Evolutionary conservation across 768 basidiomycete species (phyloP), one percentile per base, ranked within the genome.

Genomic region (Sporobolomyces roseus): DNA sequence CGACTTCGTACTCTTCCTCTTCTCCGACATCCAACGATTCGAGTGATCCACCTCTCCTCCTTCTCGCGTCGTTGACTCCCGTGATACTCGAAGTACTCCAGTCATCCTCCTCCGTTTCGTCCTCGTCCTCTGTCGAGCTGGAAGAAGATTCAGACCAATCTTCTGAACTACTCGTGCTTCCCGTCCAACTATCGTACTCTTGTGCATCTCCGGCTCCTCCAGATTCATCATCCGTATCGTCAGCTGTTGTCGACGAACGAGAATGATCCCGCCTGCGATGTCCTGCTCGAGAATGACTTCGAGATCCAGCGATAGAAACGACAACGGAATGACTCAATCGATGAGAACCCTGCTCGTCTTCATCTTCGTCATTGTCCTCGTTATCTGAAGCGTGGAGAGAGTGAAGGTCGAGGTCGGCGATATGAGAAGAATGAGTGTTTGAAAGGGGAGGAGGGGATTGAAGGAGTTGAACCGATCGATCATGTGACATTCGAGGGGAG

Each of bases 1-100:
- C 75, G n/a, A 76, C 66, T 52, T 75, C 71, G 64, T 75, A 75
- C 52, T 76, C 74, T 49, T 73, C 60, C 30, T 67, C 64, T 3
- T 68, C 56, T 17, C 27, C 54, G 16, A 43, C 52, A 4, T 46
- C 45, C 45, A 55, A 21, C 33, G 54, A 36, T n/a, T 55, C 46
- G 29, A 55, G 48, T 3, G 38, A 36, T 27, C 50, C 52, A 41
- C 54, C 54, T 38, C 56, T 43, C 56, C 25, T 58, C 14, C 25
- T 56, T 16, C 54, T 23, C 19, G 25, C 21, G 33, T 27, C 13
- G 36, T 36, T 6, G 3, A 5, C 41, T 36, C 56, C 30, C 41
- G 25, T 36, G 5, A 36, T 9, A 23, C 54, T 55, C 54, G 54
- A 55, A 35, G 35, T 55, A 25, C 33, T 36, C 54, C 41, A 58